Evolutionary conservation across 2,329 filamentous ascomycete genomes (phyloP), one percentile per base, ranked within the genome.

Genomic region (Sclerotinia glacialis): DNA sequence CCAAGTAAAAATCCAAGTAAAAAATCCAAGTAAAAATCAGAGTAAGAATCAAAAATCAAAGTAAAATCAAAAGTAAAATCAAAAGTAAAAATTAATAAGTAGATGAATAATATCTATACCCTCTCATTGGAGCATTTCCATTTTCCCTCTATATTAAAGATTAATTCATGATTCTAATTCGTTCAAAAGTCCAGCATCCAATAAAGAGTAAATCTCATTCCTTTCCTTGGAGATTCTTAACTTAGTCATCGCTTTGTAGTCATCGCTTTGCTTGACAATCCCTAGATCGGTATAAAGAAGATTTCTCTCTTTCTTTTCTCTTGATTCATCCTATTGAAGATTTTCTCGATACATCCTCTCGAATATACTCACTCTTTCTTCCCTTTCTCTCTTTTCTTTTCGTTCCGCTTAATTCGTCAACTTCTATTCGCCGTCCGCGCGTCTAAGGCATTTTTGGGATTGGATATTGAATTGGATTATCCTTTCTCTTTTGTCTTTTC

Each of bases 81-180:
- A n/a, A n/a, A n/a, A n/a, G n/a, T n/a, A n/a, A n/a, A n/a, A n/a
- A n/a, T n/a, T n/a, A n/a, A n/a, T n/a, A n/a, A n/a, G n/a, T n/a
- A 53, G 28, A 28, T 28, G n/a, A 28, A 18, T 34, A 3, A 21
- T 21, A 31, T n/a, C 21, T 37, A 34, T 11, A 37, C 5, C 23
- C 28, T 12, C 12, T 42, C 34, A 56, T 56, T 56, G 54, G 54
- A 42, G 40, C 54, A n/a, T 37, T 37, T 56, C 54, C 37, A 23
- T 42, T 42, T 42, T n/a, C 54, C 54, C 9, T 56, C 34, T 5
- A 42, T 37, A 11, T 8, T 21, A 16, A 16, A 9, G 11, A 56
- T n/a, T 21, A 40, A 55, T 55, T 56, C 37, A n/a, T 42, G 11
- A 18, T 26, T 26, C 37, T 56, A 4, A 56, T 56, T 56, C 37